Evolutionary conservation across 345 rosid genomes (phyloP), one percentile per base, ranked within the genome.

Genomic region (Geranium rotundifolium): DNA sequence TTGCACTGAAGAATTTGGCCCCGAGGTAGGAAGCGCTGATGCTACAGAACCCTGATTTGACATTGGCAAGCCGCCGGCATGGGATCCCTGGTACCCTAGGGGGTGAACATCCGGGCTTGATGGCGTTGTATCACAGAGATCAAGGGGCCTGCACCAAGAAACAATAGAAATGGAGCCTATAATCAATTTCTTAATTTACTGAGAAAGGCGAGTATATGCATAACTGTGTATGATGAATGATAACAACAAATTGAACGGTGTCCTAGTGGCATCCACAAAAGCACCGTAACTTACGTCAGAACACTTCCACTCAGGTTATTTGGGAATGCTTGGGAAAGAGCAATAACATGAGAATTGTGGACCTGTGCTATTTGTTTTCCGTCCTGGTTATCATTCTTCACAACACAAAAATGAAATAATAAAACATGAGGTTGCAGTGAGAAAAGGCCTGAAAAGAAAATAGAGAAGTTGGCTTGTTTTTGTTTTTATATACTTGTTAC

Each of bases 241-340:
- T 27, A 17, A n/a, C n/a, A 31, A 57, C 17, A 1, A 62, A 19
- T 31, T 17, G 31, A 37, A 37, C 46, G 18, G 18, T 14, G 29
- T 10, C 6, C 27, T 17, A 29, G 46, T 18, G 13, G 7, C 20
- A 30, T 69, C 63, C 37, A 66, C 54, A 58, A 17, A 59, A 61
- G 64, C 50, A 39, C 17, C 31, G 75, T 59, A 57, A 76, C 97
- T 85, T 84, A 95, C 99, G 86, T 85, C 64, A 84, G 76, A 59
- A 77, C 30, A 57, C 77, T 71, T 66, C 96, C 97, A 77, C 80
- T 88, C 57, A 74, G 79, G 80, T 84, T 90, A 84, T 80, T 91
- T 10, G 93, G 95, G 75, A 80, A 85, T 72, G 76, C 88, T 86
- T 86, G 97, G 70, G 91, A 81, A 59, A 93, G 85, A 68, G 99